phyloP scores from a whole-genome alignment of 1,284 basidiomycete species.

The Cryptococcus sp. region DNA sequence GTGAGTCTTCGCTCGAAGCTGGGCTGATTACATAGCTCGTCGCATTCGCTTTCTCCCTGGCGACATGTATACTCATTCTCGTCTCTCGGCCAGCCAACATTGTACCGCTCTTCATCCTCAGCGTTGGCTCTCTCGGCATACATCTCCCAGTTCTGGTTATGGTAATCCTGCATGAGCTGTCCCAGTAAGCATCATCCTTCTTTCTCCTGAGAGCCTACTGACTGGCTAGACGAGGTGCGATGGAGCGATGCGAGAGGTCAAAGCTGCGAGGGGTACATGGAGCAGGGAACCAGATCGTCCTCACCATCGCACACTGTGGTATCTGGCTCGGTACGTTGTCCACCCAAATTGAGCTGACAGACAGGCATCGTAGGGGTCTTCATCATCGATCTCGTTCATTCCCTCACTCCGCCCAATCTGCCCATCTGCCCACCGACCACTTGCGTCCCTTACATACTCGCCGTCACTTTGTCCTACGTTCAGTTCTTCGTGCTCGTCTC shows the following conservation, averaged over 20 bases:
- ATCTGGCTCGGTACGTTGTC: constrained; percentile 5
- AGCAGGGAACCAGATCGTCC: constrained; percentile 2
- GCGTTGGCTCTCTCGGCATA: not conserved
- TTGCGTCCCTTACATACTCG: constrained; percentile 1
- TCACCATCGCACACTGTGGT: not conserved
- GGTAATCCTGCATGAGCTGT: not conserved
- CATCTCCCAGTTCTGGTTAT: constrained; percentile 2
- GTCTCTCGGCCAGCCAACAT: not conserved
- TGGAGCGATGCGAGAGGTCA: not conserved
- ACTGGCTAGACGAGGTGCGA: not conserved
- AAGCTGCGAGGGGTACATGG: constrained; percentile 1
- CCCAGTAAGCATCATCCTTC: not conserved
- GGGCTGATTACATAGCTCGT: not conserved
- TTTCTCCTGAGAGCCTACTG: not conserved
- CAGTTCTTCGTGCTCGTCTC: constrained; percentile 1
- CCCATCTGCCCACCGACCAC: constrained; percentile 2
- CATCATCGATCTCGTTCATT: constrained; percentile 1
- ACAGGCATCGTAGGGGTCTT: constrained; percentile 4
- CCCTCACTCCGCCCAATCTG: not conserved
- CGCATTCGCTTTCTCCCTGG: not conserved
- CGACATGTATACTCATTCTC: constrained; percentile 1
- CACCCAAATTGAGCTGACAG: not conserved
- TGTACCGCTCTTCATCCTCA: constrained; percentile 2
- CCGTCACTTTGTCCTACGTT: constrained; percentile 3
- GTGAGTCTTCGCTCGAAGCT: not conserved